phyloP scores from a whole-genome alignment of 345 rosid species.

The Punica granatum region DNA sequence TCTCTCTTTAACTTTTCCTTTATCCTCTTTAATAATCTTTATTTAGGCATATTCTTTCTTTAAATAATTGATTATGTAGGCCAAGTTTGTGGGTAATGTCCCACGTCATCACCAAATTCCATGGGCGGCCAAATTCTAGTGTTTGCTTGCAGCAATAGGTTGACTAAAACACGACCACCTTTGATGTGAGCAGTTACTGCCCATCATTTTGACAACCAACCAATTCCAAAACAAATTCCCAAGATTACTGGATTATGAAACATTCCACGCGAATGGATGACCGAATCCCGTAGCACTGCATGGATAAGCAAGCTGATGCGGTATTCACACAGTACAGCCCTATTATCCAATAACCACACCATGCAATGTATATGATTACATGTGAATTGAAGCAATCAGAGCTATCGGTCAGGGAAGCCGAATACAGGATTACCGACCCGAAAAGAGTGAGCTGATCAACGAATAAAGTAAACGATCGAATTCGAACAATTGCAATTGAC shows the following conservation, averaged over 20 bases:
- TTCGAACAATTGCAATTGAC: background rate
- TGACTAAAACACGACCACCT: background rate
- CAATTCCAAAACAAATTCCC: background rate
- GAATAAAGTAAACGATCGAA: background rate
- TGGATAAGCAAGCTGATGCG: background rate
- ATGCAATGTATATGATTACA: background rate
- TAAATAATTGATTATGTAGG: background rate
- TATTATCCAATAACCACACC: background rate
- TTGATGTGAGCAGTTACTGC: too few species aligned
- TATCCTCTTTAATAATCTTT: conserved; percentile 19
- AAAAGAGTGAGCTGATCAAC: background rate
- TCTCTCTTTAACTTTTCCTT: background rate
- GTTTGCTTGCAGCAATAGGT: background rate
- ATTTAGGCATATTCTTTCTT: conserved; percentile 6
- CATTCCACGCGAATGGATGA: background rate
- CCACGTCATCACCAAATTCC: background rate
- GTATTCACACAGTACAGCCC: background rate
- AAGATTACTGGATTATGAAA: background rate
- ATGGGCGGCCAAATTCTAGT: background rate
- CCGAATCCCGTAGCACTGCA: background rate
- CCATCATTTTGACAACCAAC: too few species aligned
- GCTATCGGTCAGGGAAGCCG: too few species aligned
- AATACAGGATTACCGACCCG: background rate
- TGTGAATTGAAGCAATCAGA: background rate
- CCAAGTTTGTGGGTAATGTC: background rate